Conservation (phyloP, 164 flowering plant species). For the Chloranthus sessilifolius region DNA sequence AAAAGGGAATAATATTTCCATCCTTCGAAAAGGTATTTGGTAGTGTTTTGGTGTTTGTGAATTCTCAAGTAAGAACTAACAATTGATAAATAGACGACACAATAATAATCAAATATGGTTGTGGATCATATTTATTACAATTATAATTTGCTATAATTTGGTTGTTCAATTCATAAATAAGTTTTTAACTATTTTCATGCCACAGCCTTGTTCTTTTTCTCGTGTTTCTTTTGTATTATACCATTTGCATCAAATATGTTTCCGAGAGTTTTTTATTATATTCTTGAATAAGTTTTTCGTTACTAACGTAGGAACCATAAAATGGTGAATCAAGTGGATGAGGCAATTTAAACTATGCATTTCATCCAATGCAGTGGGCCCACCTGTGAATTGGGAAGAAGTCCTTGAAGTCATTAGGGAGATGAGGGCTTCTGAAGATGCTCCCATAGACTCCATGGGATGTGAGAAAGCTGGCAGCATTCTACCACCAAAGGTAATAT, state of each 20-base stretch:
- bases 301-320: neutral
- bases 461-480: constrained; percentile 91
- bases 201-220: neutral
- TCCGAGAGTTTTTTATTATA: too few species aligned
- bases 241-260: neutral
- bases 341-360: neutral
- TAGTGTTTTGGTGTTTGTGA: neutral
- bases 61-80: neutral
- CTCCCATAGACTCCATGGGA: constrained; percentile 95
- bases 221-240: neutral
- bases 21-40: constrained; percentile 25
- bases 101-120: neutral
- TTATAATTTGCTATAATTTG: neutral
- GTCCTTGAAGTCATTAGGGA: constrained; percentile 75
- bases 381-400: constrained; percentile 83
- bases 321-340: too few species aligned
- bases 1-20: constrained; percentile 14
- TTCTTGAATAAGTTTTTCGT: too few species aligned
- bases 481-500: constrained; percentile 85
- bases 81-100: neutral
- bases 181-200: too few species aligned
- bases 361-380: constrained; percentile 25
- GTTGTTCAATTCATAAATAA: too few species aligned
- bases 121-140: neutral
- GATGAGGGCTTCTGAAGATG: constrained; percentile 87